These are phyloP conservation scores for Fraxinus baroniana DNA, from an alignment of 305 asterid species.

Conservation along the genomic window DNA sequence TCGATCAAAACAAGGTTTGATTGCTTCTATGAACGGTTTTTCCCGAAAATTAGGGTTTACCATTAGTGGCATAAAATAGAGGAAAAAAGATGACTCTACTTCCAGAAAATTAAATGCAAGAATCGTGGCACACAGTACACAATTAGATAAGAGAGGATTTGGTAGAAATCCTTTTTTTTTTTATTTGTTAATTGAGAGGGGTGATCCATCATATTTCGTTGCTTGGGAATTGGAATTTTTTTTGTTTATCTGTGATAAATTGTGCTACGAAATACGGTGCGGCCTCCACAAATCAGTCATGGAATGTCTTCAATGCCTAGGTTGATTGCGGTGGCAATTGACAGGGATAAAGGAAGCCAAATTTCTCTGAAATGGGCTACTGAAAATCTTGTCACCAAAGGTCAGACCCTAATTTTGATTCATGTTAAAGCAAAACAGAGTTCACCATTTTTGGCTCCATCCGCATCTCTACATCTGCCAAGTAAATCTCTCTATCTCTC, in stretches of 20 bases:
- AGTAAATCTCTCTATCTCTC: not conserved
- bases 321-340: constrained; percentile 31
- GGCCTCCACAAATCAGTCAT: constrained; percentile 11
- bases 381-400: constrained; percentile 23
- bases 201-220: not conserved
- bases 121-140: too few species aligned
- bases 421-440: constrained; percentile 20
- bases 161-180: not conserved
- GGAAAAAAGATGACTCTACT: too few species aligned
- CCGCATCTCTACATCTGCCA: too few species aligned
- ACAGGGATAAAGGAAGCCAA: constrained; percentile 35
- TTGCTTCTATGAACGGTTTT: too few species aligned
- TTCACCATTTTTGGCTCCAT: too few species aligned
- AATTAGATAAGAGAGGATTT: constrained; percentile 1
- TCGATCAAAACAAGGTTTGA: too few species aligned
- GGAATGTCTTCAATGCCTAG: constrained; percentile 2
- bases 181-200: not conserved
- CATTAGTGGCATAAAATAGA: too few species aligned
- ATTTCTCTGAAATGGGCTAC: constrained; percentile 32
- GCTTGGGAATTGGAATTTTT: not conserved
- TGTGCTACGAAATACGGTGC: not conserved
- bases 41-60: too few species aligned
- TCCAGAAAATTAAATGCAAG: too few species aligned
- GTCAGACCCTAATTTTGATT: constrained; percentile 29
- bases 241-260: not conserved